Evolutionary conservation across 2,329 filamentous ascomycete species (phyloP).

Genomic region (Fusarium domesticum): DNA sequence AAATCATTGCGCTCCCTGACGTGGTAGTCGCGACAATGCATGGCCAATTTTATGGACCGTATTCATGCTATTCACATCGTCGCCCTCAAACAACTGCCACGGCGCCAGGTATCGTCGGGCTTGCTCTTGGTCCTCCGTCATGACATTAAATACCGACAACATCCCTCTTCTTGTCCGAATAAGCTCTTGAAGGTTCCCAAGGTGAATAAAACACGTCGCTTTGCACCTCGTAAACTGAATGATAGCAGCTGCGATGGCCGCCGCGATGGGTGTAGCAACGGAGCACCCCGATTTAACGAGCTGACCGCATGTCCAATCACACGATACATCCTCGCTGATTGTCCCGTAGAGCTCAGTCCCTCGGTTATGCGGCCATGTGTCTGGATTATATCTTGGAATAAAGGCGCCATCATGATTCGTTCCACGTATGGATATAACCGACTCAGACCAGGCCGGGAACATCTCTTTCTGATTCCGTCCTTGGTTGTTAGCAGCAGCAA

Average conservation of each 20-base stretch:
- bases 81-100: not conserved
- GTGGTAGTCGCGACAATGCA: not conserved
- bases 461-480: not conserved
- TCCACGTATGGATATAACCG: not conserved
- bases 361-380: not conserved
- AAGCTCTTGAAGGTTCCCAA: not conserved
- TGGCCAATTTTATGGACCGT: not conserved
- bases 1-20: too few species aligned
- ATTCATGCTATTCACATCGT: not conserved
- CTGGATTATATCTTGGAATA: not conserved
- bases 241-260: not conserved
- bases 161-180: not conserved
- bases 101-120: not conserved
- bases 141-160: not conserved
- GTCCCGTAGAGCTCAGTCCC: not conserved
- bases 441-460: not conserved
- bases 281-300: not conserved
- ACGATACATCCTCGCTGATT: not conserved
- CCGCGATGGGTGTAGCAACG: not conserved
- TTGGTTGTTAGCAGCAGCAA: slow-evolving; percentile 1
- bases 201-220: not conserved
- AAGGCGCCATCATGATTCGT: not conserved
- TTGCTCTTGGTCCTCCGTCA: not conserved
- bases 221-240: not conserved
- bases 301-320: not conserved